Evolutionary conservation across 148 eudicot species (phyloP), one percentile per base, ranked within the genome.

Genomic region (Rheum nobile): DNA sequence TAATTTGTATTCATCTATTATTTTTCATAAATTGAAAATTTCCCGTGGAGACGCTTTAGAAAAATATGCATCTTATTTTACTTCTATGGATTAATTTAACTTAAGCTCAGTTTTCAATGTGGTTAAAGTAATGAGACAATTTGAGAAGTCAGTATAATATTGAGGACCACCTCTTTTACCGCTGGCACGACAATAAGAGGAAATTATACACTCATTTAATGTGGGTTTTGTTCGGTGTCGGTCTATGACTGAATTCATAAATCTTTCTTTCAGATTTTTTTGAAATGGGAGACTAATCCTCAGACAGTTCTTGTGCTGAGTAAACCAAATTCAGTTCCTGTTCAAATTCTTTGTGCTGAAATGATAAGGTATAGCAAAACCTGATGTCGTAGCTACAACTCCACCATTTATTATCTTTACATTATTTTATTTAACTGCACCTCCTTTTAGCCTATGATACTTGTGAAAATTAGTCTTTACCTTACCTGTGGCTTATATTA

Each of bases 201-300:
- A 26, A n/a, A 50, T 6, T 11, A 9, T 26, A 22, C 1, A 26
- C 12, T 59, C 17, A 28, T 21, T 21, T 8, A 55, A 24, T 59
- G 5, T 26, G 35, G 35, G 13, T 59, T 28, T 13, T 4, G 17
- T 2, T 22, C 67, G 57, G 17, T 43, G 13, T 22, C 57, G 68
- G 21, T 52, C 31, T 35, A 10, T 28, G 17, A 41, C 26, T 54
- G 34, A 32, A n/a, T 57, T 52, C 21, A 31, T 67, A 57, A 35
- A 41, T 50, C 72, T 70, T 73, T 43, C 31, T 75, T 79, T 74
- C 93, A 95, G 98, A 95, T 95, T 76, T 88, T 90, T 42, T 88
- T 95, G 81, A 91, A 90, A 88, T 95, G 98, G 98, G 97, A 90
- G 77, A 84, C 87, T 70, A 84, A 76, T 48, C 98, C 98, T 31